phyloP scores from a whole-genome alignment of 805 yeast species.

The Candida ulmi region DNA sequence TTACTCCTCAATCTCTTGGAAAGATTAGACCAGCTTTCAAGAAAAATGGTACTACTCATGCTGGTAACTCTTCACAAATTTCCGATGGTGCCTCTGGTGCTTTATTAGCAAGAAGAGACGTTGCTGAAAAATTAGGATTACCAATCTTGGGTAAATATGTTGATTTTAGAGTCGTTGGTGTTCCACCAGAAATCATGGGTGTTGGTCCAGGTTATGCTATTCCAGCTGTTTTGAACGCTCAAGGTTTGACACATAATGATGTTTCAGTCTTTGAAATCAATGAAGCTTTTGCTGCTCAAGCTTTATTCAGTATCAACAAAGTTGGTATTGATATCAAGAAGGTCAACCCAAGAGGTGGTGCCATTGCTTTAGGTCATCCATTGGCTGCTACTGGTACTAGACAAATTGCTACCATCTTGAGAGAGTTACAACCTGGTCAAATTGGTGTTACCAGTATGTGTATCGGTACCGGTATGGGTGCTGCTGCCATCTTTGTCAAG shows the following conservation, averaged over 20 bases:
- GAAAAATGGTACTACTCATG: constrained; percentile 77
- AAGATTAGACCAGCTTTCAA: constrained; percentile 86
- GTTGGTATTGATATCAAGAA: constrained; percentile 61
- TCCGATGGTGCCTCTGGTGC: constrained; percentile 96
- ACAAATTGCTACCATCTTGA: constrained; percentile 82
- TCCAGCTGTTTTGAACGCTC: constrained; percentile 67
- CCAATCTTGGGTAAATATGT: constrained; percentile 77
- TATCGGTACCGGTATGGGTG: constrained; percentile 98
- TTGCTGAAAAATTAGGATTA: constrained; percentile 69
- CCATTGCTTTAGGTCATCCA: constrained; percentile 95
- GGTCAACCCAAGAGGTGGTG: constrained; percentile 94
- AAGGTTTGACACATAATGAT: constrained; percentile 57
- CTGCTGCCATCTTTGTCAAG: constrained; percentile 79
- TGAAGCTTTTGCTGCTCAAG: constrained; percentile 97
- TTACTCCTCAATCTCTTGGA: constrained; percentile 67
- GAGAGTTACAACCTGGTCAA: constrained; percentile 74
- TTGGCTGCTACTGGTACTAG: constrained; percentile 89
- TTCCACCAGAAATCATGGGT: constrained; percentile 97
- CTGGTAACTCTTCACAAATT: constrained; percentile 95
- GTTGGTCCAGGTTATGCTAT: constrained; percentile 96
- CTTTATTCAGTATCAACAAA: constrained; percentile 64
- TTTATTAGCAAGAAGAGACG: constrained; percentile 74
- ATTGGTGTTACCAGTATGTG: constrained; percentile 95
- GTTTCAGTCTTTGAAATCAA: constrained; percentile 79
- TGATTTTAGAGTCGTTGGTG: constrained; percentile 79